Evolutionary conservation across 2,329 filamentous ascomycete genomes (phyloP).

Genomic region (Arthrinium puccinioides): DNA sequence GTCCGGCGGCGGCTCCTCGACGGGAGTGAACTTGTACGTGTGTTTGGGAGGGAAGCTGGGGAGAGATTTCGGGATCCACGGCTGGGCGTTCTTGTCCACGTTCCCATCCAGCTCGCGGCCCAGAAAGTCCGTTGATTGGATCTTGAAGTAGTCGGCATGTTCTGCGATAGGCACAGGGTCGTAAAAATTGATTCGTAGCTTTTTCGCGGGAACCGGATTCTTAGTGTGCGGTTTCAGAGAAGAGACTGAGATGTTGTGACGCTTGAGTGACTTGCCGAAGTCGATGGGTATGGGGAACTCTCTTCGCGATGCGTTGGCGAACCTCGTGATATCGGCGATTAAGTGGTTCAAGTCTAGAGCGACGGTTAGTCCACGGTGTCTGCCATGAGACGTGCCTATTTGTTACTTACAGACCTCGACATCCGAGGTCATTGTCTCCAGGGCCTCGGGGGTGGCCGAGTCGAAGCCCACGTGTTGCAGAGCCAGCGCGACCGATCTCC

Average conservation of each 20-base stretch:
- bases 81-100: conserved; percentile 45
- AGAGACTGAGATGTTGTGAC: conserved; percentile 43
- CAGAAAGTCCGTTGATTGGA: conserved; percentile 34
- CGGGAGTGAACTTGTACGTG: conserved; percentile 54
- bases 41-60: conserved; percentile 58
- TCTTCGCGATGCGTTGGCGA: conserved; percentile 42
- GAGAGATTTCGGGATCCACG: conserved; percentile 51
- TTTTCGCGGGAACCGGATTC: conserved; percentile 36
- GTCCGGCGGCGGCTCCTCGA: conserved; percentile 27
- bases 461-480: conserved; percentile 53
- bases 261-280: conserved; percentile 45
- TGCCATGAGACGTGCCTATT: no score
- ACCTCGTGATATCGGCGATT: conserved; percentile 37
- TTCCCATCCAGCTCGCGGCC: conserved; percentile 51
- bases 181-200: conserved; percentile 29
- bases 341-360: conserved; percentile 40
- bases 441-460: conserved; percentile 43
- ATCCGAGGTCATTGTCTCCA: conserved; percentile 49
- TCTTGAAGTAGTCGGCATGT: conserved; percentile 30
- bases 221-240: conserved; percentile 50
- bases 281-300: conserved; percentile 47
- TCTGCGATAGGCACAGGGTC: conserved; percentile 28
- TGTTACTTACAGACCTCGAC: conserved; percentile 48
- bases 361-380: no score
- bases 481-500: conserved; percentile 47